Evolutionary conservation across 164 flowering plant species (phyloP).

Genomic region (Warburgia ugandensis): DNA sequence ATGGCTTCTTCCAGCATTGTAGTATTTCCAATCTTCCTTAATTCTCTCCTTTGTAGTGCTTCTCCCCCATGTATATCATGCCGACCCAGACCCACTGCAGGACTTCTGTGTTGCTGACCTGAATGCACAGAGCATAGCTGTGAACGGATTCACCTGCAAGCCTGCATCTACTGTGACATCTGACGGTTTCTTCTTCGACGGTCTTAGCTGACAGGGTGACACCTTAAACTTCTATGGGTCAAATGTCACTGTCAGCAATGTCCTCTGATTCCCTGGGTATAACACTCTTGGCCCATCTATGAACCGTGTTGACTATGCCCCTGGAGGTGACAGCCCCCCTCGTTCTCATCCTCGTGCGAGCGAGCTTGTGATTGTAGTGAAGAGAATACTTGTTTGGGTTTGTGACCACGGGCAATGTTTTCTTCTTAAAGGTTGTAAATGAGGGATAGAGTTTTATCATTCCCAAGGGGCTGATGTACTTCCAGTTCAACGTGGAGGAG

Average conservation of each 20-base stretch:
- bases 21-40: neutral
- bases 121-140: conserved; percentile 9
- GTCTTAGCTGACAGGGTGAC: conserved; percentile 38
- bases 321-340: conserved; percentile 53
- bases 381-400: conserved; percentile 56
- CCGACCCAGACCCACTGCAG: conserved; percentile 56
- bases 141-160: conserved; percentile 73
- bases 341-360: conserved; percentile 63
- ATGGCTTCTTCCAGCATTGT: neutral
- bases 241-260: conserved; percentile 34
- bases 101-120: conserved; percentile 63
- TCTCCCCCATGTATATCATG: conserved; percentile 17
- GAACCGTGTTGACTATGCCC: conserved; percentile 50
- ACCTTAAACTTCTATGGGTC: conserved; percentile 29
- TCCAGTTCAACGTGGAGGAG: conserved; percentile 48
- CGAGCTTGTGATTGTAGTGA: conserved; percentile 40
- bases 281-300: conserved; percentile 70
- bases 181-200: conserved; percentile 57
- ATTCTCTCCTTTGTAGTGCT: conserved; percentile 13
- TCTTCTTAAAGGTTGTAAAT: conserved; percentile 38
- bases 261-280: conserved; percentile 48
- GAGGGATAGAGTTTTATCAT: conserved; percentile 57
- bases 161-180: conserved; percentile 34
- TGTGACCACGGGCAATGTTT: conserved; percentile 39
- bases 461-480: conserved; percentile 62